Conservation (phyloP, 2,329 filamentous ascomycete genomes). For the Tolypocladium nubicola region DNA sequence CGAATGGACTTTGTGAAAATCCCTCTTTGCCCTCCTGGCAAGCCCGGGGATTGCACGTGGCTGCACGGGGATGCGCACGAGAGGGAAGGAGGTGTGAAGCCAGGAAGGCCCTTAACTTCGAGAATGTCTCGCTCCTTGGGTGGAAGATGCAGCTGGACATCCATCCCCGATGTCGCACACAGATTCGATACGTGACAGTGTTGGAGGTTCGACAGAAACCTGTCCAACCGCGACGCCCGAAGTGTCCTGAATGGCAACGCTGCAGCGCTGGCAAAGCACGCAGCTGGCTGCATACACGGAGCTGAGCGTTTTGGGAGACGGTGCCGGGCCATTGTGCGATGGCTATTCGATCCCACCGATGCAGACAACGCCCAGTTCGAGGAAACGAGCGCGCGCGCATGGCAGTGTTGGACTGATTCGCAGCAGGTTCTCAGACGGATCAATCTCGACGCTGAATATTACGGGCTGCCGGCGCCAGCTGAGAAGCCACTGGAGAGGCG, state of each 20-base stretch:
- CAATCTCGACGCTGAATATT: not conserved
- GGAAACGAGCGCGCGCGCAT: not conserved
- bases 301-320: not conserved
- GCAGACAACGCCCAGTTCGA: not conserved
- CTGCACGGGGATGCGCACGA: not conserved
- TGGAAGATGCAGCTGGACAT: not conserved
- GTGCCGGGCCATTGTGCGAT: not conserved
- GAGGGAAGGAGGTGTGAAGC: not conserved
- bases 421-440: not conserved
- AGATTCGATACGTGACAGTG: not conserved
- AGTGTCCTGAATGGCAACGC: not conserved
- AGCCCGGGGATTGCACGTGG: not conserved
- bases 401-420: not conserved
- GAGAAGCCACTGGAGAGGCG: not conserved
- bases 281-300: not conserved
- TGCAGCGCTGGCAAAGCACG: not conserved
- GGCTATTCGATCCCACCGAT: not conserved
- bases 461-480: not conserved
- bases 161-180: not conserved
- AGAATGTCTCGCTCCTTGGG: conserved; percentile 7
- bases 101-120: conserved; percentile 5
- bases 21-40: too few species aligned
- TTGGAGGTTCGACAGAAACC: not conserved
- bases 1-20: conserved; percentile 10
- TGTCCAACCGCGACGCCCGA: not conserved